Conservation (phyloP, 768 basidiomycete species). For the Russula foetens region DNA sequence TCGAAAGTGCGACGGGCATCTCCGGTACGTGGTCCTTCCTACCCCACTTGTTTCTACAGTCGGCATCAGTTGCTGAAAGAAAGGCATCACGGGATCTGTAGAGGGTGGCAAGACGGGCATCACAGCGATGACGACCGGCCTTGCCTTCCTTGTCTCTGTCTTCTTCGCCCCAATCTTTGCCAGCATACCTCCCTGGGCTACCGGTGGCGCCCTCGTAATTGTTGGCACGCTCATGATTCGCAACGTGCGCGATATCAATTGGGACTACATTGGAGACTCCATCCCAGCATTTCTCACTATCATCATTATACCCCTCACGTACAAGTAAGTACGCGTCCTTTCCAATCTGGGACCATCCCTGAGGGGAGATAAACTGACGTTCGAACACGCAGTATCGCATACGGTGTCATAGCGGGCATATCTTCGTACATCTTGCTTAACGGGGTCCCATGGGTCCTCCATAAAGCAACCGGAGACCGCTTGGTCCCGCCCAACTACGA, state of each 20-base stretch:
- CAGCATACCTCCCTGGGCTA: conserved; percentile 81
- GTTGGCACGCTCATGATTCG: conserved; percentile 88
- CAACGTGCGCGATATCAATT: conserved; percentile 79
- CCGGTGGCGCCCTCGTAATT: conserved; percentile 76
- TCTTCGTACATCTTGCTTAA: conserved; percentile 65
- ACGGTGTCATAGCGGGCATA: conserved; percentile 81
- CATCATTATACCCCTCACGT: conserved; percentile 69
- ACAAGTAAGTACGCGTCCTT: conserved; percentile 52
- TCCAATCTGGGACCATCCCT: background rate
- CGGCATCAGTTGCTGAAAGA: background rate
- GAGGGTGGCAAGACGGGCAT: conserved; percentile 89
- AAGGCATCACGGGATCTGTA: conserved; percentile 22
- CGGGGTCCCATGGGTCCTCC: conserved; percentile 51
- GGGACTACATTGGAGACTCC: conserved; percentile 83
- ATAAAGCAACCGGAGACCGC: conserved; percentile 47
- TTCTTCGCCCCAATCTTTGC: conserved; percentile 90
- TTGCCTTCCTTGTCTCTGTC: conserved; percentile 74
- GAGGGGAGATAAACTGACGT: conserved; percentile 1
- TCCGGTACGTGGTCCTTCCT: conserved; percentile 34
- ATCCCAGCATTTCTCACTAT: conserved; percentile 81
- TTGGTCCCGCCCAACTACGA: conserved; percentile 59
- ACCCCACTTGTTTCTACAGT: background rate
- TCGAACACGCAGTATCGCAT: conserved; percentile 58
- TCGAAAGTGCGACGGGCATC: conserved; percentile 79
- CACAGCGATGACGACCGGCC: conserved; percentile 61